Conservation (phyloP, 495 filamentous ascomycete species). For the Hapsidospora chrysogenum region DNA sequence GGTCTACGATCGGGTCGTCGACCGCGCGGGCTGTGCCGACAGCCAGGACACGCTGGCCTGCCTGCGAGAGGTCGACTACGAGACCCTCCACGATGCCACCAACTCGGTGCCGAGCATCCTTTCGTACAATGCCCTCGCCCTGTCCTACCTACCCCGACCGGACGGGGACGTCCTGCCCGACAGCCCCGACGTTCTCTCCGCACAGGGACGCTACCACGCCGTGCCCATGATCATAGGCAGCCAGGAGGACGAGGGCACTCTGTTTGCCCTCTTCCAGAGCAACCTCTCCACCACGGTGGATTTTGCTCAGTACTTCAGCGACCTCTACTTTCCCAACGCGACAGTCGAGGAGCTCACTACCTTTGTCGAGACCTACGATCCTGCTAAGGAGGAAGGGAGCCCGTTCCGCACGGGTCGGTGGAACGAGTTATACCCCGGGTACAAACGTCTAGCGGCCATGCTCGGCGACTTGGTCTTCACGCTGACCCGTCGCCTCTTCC, state of each 20-base stretch:
- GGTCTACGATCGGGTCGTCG: constrained; percentile 47
- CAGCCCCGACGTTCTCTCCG: constrained; percentile 35
- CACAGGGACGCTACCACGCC: constrained; percentile 32
- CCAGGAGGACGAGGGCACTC: constrained; percentile 43
- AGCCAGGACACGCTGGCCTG: constrained; percentile 42
- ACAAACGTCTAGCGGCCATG: constrained; percentile 62
- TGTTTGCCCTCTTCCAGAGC: constrained; percentile 43
- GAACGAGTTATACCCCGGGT: constrained; percentile 55
- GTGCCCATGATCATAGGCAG: constrained; percentile 43
- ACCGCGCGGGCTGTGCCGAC: constrained; percentile 37
- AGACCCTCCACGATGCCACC: constrained; percentile 41
- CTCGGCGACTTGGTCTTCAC: constrained; percentile 55
- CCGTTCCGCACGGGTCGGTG: constrained; percentile 46
- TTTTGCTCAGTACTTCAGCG: constrained; percentile 39
- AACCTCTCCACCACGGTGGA: constrained; percentile 43
- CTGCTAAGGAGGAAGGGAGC: constrained; percentile 32
- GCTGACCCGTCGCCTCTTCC: constrained; percentile 40
- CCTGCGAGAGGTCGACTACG: constrained; percentile 41
- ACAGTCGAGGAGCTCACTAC: constrained; percentile 21
- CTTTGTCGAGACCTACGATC: constrained; percentile 39
- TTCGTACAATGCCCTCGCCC: constrained; percentile 43
- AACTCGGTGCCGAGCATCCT: constrained; percentile 50
- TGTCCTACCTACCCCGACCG: constrained; percentile 49
- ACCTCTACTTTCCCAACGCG: constrained; percentile 38
- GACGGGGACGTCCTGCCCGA: constrained; percentile 39